A percentile compares a stretch with the other conserved stretches of the same genome.
Evolutionary conservation across 75 land plant species (phyloP).

Genomic region (Selaginella tamariscina): DNA sequence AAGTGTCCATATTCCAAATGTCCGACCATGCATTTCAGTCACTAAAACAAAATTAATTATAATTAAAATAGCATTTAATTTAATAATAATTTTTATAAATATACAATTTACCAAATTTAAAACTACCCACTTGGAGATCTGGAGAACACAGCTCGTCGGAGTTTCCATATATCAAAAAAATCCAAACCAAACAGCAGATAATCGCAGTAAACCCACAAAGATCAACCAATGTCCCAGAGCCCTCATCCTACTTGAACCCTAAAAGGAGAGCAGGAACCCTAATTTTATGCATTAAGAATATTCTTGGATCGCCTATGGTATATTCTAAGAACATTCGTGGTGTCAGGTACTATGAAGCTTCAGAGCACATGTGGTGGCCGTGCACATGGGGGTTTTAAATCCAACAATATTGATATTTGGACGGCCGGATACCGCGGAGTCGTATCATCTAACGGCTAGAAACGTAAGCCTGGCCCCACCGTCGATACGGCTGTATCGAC

Average conservation of each 20-base stretch:
- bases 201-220: conserved; percentile 64
- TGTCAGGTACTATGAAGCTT: not conserved
- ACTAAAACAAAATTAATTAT: no score
- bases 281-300: not conserved
- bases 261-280: not conserved
- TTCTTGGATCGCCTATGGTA: no score
- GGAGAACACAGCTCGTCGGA: conserved; percentile 81
- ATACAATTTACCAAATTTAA: not conserved
- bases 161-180: conserved; percentile 87
- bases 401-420: not conserved
- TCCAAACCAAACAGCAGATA: conserved; percentile 95
- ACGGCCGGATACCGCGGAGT: not conserved
- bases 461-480: not conserved
- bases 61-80: no score
- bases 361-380: not conserved
- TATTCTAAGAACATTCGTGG: no score
- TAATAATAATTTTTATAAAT: no score
- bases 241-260: no score
- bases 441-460: not conserved
- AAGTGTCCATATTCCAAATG: conserved; percentile 94
- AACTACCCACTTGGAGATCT: conserved; percentile 37
- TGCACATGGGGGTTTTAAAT: not conserved
- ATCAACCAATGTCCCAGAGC: conserved; percentile 75
- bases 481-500: not conserved
- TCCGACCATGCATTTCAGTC: conserved; percentile 94